phyloP scores from a whole-genome alignment of 495 filamentous ascomycete species.

The Penicillium chermesinum region DNA sequence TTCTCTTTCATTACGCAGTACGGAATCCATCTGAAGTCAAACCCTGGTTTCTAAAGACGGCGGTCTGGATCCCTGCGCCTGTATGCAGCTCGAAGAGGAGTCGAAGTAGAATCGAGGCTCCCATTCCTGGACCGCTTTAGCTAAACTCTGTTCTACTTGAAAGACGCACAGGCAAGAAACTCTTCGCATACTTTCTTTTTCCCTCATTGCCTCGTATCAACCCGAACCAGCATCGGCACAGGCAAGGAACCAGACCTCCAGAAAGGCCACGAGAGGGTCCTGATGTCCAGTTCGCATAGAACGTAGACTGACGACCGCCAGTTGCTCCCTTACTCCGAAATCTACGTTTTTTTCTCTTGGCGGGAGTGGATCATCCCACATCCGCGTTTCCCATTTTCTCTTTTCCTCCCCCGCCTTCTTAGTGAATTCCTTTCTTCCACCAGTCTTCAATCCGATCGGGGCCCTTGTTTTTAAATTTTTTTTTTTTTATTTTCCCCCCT shows the following conservation, averaged over 20 bases:
- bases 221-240: no score
- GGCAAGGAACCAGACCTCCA: not conserved
- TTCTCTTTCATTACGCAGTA: no score
- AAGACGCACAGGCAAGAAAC: not conserved
- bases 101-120: not conserved
- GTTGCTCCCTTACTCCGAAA: no score
- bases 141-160: not conserved
- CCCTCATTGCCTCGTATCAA: no score
- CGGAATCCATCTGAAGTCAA: not conserved
- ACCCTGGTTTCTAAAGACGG: not conserved
- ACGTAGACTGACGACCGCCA: no score
- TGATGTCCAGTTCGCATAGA: no score
- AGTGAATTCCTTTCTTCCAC: not conserved
- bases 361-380: conserved; percentile 16
- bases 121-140: not conserved
- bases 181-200: no score
- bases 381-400: conserved; percentile 11
- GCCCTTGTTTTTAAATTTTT: not conserved
- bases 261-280: no score
- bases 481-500: conserved; percentile 16
- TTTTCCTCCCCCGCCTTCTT: conserved; percentile 9
- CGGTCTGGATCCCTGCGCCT: not conserved
- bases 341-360: no score
- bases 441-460: conserved; percentile 5
- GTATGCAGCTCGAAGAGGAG: not conserved